phyloP scores from a whole-genome alignment of 305 asterid genomes.

The Fraxinus ornus region DNA sequence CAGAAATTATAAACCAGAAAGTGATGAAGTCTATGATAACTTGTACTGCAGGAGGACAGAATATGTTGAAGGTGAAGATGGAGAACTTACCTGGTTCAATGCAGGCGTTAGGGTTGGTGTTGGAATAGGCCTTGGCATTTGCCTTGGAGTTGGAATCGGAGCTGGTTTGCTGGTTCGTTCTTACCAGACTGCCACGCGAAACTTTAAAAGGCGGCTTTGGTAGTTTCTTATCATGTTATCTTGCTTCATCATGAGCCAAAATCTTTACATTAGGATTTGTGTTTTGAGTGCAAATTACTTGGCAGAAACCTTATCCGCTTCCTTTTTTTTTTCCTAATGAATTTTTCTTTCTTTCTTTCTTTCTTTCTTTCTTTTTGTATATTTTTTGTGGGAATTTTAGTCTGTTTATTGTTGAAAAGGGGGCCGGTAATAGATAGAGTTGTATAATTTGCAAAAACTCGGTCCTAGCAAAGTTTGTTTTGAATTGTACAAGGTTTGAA shows the following conservation, averaged over 20 bases:
- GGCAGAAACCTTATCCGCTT: neutral
- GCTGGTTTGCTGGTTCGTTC: conserved; percentile 45
- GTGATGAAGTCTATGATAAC: conserved; percentile 33
- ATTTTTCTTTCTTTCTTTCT: neutral
- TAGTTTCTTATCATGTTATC: neutral
- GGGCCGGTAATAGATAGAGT: neutral
- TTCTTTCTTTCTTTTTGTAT: neutral
- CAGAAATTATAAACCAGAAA: conserved; percentile 32
- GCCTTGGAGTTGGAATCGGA: conserved; percentile 52
- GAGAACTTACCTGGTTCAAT: conserved; percentile 53
- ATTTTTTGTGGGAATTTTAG: neutral
- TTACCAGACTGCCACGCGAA: conserved; percentile 40
- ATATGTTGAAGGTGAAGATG: conserved; percentile 46
- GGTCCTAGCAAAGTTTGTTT: neutral
- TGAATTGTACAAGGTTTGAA: neutral
- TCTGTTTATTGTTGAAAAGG: neutral
- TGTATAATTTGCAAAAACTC: neutral
- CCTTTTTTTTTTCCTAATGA: neutral
- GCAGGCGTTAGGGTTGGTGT: conserved; percentile 61
- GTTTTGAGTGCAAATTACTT: neutral
- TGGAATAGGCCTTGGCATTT: conserved; percentile 55
- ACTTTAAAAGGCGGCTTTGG: conserved; percentile 40
- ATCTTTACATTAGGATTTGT: neutral
- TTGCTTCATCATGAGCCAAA: neutral
- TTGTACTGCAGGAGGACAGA: conserved; percentile 34